Percentiles rank a stretch among this genome's conserved stretches.
These are phyloP conservation scores for Epichloe scottii DNA, from an alignment of 2,329 filamentous ascomycete genomes.

Conservation along the genomic window DNA sequence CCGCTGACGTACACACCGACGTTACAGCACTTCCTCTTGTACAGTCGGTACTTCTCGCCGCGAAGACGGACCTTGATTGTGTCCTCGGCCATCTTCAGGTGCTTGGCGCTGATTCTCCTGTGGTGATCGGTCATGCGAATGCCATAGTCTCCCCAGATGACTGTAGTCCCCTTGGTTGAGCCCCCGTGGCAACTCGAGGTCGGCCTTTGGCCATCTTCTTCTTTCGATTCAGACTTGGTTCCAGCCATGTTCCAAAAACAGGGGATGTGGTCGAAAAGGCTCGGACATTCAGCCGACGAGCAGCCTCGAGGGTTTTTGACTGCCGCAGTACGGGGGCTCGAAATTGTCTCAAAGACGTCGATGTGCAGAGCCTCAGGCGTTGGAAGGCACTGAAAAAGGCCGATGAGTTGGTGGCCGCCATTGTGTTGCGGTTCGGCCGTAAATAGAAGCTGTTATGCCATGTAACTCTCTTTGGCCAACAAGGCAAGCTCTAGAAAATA, in stretches of 20 bases:
- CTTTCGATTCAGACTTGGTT: conserved; percentile 62
- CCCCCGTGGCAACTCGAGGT: conserved; percentile 83
- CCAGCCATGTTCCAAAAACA: conserved; percentile 61
- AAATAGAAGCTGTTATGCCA: conserved; percentile 5
- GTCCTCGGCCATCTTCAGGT: conserved; percentile 84
- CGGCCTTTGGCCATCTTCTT: conserved; percentile 87
- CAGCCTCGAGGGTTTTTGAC: conserved; percentile 16
- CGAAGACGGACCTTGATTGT: conserved; percentile 81
- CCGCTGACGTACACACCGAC: conserved; percentile 92
- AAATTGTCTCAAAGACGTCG: conserved; percentile 27
- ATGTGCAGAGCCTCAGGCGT: conserved; percentile 32
- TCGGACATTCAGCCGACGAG: conserved; percentile 35
- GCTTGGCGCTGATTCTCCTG: conserved; percentile 73
- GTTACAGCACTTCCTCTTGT: conserved; percentile 82
- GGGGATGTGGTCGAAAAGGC: conserved; percentile 60
- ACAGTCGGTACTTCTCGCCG: conserved; percentile 85
- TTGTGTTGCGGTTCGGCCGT: conserved; percentile 21
- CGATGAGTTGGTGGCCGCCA: conserved; percentile 33
- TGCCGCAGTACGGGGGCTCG: conserved; percentile 20
- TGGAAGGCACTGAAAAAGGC: conserved; percentile 38
- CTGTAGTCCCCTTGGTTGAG: conserved; percentile 81
- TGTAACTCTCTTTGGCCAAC: background rate
- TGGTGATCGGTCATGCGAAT: conserved; percentile 89
- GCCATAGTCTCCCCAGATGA: conserved; percentile 93
- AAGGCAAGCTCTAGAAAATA: conserved; percentile 16